Percentiles rank a stretch among this genome's conserved stretches.
Conservation (phyloP, 805 yeast genomes). For the Zygosaccharomyces bisporus region DNA sequence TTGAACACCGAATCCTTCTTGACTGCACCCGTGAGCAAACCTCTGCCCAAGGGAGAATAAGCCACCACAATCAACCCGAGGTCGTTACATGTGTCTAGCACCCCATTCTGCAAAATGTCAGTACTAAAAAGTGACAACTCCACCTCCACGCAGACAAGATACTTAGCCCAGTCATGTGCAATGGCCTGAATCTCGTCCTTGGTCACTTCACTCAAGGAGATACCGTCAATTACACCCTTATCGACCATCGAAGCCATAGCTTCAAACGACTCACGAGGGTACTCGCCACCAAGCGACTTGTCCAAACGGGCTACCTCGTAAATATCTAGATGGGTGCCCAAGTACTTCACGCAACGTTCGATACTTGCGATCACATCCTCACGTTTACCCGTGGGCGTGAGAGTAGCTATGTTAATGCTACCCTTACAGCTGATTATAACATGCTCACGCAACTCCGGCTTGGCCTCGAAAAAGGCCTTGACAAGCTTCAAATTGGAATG, state of each 20-base stretch:
- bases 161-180: constrained; percentile 43
- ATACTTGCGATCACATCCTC: constrained; percentile 49
- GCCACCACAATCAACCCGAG: constrained; percentile 64
- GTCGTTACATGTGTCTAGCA: constrained; percentile 55
- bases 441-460: constrained; percentile 52
- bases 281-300: constrained; percentile 29
- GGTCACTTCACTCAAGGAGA: constrained; percentile 71
- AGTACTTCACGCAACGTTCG: constrained; percentile 38
- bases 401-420: constrained; percentile 39
- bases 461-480: constrained; percentile 41
- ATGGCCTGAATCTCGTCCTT: constrained; percentile 61
- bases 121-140: constrained; percentile 73
- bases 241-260: constrained; percentile 57
- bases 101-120: constrained; percentile 59
- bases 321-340: constrained; percentile 52
- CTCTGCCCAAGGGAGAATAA: constrained; percentile 82
- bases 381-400: constrained; percentile 48
- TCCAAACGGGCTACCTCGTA: constrained; percentile 77
- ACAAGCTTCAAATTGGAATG: constrained; percentile 53
- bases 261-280: constrained; percentile 52
- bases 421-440: constrained; percentile 70
- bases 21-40: constrained; percentile 64
- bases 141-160: constrained; percentile 67
- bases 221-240: constrained; percentile 61
- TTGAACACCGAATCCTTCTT: constrained; percentile 29